Evolutionary conservation across 2,329 filamentous ascomycete genomes (phyloP).

Genomic region (Aspergillus calidoustus): DNA sequence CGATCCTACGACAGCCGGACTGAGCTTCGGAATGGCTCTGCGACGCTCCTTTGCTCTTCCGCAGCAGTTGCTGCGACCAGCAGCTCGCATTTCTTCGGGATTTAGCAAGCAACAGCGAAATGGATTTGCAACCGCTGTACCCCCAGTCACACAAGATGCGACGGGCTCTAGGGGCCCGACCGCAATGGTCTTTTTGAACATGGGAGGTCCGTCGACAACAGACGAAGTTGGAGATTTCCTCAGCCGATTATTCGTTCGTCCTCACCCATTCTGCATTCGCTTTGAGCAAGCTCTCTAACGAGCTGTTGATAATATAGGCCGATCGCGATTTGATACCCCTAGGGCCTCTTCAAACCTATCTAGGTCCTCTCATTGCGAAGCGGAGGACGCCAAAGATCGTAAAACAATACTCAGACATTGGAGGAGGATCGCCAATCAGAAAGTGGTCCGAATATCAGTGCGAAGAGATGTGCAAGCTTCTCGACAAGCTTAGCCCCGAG

Average conservation of each 20-base stretch:
- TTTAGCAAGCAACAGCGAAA: constrained; percentile 32
- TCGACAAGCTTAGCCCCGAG: constrained; percentile 87
- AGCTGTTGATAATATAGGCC: constrained; percentile 58
- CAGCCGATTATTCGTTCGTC: constrained; percentile 83
- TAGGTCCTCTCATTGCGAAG: constrained; percentile 84
- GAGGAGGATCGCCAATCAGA: constrained; percentile 95
- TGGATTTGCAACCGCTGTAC: constrained; percentile 64
- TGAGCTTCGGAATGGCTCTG: constrained; percentile 44
- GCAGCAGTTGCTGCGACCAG: constrained; percentile 35
- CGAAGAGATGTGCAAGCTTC: constrained; percentile 93
- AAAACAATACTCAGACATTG: constrained; percentile 93
- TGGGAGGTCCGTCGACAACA: constrained; percentile 91
- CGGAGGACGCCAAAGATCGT: constrained; percentile 94
- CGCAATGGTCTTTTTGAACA: constrained; percentile 98
- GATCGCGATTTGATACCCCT: constrained; percentile 96
- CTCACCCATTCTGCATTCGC: neutral
- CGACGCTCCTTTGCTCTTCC: constrained; percentile 41
- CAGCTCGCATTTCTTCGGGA: constrained; percentile 27
- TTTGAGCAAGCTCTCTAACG: constrained; percentile 7
- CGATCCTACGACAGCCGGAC: neutral
- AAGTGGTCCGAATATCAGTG: constrained; percentile 98
- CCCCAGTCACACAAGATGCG: constrained; percentile 79
- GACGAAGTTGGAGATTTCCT: constrained; percentile 89
- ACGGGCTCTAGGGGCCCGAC: constrained; percentile 78
- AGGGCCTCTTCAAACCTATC: constrained; percentile 84